Evolutionary conservation across 352 stramenopile species (phyloP).

Genomic region (Phytophthora sojae): DNA sequence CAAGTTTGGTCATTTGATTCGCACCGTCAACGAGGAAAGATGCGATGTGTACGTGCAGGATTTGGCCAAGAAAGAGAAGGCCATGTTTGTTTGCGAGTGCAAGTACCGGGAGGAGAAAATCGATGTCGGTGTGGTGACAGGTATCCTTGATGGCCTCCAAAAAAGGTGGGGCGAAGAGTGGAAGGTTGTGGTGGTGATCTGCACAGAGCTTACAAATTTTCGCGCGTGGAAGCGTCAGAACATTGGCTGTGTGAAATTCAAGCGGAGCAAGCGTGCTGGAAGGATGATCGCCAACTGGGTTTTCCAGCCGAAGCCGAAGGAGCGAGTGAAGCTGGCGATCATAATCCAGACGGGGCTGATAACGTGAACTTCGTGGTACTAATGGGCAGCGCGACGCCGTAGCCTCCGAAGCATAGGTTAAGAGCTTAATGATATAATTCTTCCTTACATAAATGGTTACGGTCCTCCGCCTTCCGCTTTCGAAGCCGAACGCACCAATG

Average conservation of each 20-base stretch:
- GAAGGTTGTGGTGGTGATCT: not conserved
- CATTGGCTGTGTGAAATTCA: not conserved
- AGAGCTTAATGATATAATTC: too few species aligned
- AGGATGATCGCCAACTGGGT: not conserved
- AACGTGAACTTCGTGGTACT: too few species aligned
- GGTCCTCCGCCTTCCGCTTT: too few species aligned
- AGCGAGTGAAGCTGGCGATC: not conserved
- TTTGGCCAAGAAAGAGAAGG: not conserved
- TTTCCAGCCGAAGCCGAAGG: not conserved
- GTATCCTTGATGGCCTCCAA: not conserved
- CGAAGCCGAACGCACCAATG: too few species aligned
- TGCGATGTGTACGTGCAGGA: conserved; percentile 5
- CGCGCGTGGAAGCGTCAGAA: not conserved
- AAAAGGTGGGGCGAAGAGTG: not conserved
- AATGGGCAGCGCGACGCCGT: too few species aligned
- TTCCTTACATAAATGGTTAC: too few species aligned
- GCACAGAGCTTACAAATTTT: not conserved
- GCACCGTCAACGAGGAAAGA: not conserved
- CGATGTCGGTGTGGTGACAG: not conserved
- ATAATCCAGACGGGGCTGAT: too few species aligned
- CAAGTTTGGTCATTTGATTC: conserved; percentile 24
- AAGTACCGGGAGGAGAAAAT: not conserved
- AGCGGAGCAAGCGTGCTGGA: not conserved
- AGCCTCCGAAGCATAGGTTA: too few species aligned
- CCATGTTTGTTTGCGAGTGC: conserved; percentile 23